Conservation (phyloP, 192 early-diverging fungal species). For the Coemansia sp. region DNA sequence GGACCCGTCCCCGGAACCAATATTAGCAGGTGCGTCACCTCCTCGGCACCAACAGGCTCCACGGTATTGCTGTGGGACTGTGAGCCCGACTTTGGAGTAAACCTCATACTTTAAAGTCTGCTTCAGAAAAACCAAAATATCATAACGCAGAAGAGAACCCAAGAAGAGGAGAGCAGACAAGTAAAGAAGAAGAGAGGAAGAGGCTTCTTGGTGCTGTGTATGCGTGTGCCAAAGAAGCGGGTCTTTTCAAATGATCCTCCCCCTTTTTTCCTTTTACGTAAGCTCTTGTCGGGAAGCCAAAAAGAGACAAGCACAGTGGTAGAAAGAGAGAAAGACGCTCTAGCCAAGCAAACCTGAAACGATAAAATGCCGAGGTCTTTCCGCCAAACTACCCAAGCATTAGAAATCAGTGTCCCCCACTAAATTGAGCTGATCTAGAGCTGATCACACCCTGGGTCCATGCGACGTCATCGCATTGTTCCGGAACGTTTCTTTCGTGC, state of each 20-base stretch:
- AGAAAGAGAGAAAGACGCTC: not conserved
- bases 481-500: no score
- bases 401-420: no score
- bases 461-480: no score
- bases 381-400: not conserved
- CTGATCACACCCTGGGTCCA: no score
- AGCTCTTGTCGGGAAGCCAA: not conserved
- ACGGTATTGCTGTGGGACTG: not conserved
- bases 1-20: conserved; percentile 48
- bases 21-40: conserved; percentile 33
- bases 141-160: no score
- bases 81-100: not conserved
- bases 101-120: not conserved
- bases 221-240: no score
- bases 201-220: no score
- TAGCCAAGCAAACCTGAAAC: not conserved
- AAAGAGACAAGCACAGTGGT: not conserved
- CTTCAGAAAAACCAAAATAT: no score
- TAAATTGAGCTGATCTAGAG: not conserved
- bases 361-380: not conserved
- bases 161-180: not conserved
- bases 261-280: not conserved
- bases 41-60: not conserved
- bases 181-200: not conserved
- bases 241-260: not conserved